Conservation (phyloP, 2,329 filamentous ascomycete genomes). For the Ambrosiella beaveri region DNA sequence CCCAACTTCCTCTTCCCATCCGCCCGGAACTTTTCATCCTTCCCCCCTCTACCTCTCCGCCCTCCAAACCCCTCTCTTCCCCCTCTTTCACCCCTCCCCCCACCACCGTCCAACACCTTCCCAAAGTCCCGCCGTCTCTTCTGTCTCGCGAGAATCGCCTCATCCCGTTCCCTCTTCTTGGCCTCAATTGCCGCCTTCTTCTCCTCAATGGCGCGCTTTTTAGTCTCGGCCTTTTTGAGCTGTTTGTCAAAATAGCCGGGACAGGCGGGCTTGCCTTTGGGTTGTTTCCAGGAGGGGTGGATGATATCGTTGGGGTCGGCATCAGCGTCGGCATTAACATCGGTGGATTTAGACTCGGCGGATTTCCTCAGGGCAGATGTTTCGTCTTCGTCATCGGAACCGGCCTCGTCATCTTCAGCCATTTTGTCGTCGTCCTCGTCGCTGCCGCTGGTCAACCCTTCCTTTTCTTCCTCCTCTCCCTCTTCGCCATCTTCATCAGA, state of each 20-base stretch:
- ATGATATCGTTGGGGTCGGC: conserved; percentile 2
- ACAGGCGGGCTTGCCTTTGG: conserved; percentile 14
- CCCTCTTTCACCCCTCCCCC: not conserved
- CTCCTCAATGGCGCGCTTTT: conserved; percentile 20
- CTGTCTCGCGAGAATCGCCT: conserved; percentile 31
- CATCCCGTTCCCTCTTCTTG: conserved; percentile 42
- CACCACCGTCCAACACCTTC: conserved; percentile 33
- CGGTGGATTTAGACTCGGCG: not conserved
- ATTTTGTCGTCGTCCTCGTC: not conserved
- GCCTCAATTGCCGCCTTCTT: conserved; percentile 21
- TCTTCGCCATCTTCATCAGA: conserved; percentile 12
- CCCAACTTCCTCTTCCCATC: conserved; percentile 57
- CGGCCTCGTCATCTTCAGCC: not conserved
- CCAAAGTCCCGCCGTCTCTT: conserved; percentile 44
- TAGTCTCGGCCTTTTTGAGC: conserved; percentile 26
- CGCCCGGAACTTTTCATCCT: conserved; percentile 15
- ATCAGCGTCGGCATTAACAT: no score
- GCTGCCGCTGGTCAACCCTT: conserved; percentile 3
- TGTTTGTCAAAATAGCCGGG: conserved; percentile 52
- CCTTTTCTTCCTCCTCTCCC: not conserved
- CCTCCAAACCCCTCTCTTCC: not conserved
- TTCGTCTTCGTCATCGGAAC: not conserved
- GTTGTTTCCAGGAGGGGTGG: conserved; percentile 6
- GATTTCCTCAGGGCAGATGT: not conserved
- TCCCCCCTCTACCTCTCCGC: not conserved